Percentiles rank a stretch among this genome's conserved stretches.
phyloP scores from a whole-genome alignment of 192 early-diverging fungal species.

The Umbelopsis sp. region DNA sequence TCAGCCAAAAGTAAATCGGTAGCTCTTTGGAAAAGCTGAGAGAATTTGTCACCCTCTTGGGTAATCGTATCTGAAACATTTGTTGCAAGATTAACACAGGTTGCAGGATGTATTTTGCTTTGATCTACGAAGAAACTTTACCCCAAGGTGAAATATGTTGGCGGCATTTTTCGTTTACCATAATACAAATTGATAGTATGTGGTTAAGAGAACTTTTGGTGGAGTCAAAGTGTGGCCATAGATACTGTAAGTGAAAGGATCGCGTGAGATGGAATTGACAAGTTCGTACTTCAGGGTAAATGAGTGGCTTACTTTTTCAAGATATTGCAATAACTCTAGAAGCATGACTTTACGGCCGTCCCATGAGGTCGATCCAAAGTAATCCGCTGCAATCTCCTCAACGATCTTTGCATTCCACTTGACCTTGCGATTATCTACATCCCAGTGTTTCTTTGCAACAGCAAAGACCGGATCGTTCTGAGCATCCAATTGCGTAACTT shows the following conservation, averaged over 20 bases:
- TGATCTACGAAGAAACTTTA: conserved; percentile 23
- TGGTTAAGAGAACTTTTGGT: conserved; percentile 49
- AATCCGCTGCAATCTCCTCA: conserved; percentile 60
- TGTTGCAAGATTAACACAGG: conserved; percentile 1
- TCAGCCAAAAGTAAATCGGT: conserved; percentile 45
- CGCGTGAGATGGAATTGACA: conserved; percentile 17
- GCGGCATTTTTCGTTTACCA: conserved; percentile 91
- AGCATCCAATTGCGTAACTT: conserved; percentile 54
- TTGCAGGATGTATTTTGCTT: background rate
- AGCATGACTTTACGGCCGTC: conserved; percentile 65
- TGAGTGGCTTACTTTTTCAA: conserved; percentile 61
- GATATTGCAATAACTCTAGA: conserved; percentile 76
- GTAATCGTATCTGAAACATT: conserved; percentile 26
- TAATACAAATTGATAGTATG: conserved; percentile 76
- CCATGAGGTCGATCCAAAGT: conserved; percentile 54
- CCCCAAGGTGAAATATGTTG: conserved; percentile 67
- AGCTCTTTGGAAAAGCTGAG: conserved; percentile 58
- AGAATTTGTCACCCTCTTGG: conserved; percentile 49
- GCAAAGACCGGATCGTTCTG: conserved; percentile 52
- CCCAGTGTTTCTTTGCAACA: conserved; percentile 47
- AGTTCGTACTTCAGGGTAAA: background rate
- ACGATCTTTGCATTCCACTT: conserved; percentile 56
- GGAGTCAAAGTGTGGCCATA: conserved; percentile 74
- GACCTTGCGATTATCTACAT: conserved; percentile 18
- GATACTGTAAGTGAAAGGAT: conserved; percentile 50